Evolutionary conservation across 2,329 filamentous ascomycete genomes (phyloP).

Genomic region (Colletotrichum incanum): DNA sequence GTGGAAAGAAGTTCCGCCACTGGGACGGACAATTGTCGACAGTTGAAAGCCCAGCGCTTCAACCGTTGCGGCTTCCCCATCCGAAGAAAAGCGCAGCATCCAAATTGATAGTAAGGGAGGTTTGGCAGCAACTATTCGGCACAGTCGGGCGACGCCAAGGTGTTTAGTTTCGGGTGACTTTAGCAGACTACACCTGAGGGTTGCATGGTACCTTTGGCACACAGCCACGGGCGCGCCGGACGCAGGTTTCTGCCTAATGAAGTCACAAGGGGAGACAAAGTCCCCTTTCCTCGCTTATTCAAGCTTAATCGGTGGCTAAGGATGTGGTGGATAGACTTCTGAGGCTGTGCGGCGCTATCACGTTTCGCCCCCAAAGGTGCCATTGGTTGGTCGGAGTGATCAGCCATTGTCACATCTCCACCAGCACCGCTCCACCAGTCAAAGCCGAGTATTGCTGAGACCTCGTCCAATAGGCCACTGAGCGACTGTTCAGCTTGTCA

Average conservation of each 20-base stretch:
- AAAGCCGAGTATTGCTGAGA: not conserved
- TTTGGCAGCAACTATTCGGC: not conserved
- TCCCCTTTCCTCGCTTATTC: slow-evolving; percentile 12
- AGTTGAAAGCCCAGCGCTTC: not conserved
- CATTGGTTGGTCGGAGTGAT: not conserved
- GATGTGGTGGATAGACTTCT: not conserved
- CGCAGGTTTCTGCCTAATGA: slow-evolving; percentile 17
- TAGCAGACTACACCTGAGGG: not conserved
- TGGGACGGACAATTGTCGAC: no score
- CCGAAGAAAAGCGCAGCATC: not conserved
- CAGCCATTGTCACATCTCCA: not conserved
- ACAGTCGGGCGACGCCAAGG: slow-evolving; percentile 1
- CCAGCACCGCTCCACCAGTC: not conserved
- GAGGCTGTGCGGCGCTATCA: slow-evolving; percentile 7
- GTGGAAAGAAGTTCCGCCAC: slow-evolving; percentile 2
- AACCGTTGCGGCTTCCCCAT: not conserved
- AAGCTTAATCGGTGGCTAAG: slow-evolving; percentile 20
- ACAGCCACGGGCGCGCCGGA: slow-evolving; percentile 1
- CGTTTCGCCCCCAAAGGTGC: not conserved
- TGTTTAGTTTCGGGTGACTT: not conserved
- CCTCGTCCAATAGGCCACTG: not conserved
- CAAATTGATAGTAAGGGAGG: not conserved
- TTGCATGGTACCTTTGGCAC: slow-evolving; percentile 7
- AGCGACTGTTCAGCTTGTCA: not conserved
- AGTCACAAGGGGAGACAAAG: not conserved